These are phyloP conservation scores for sorghum (Sorghum bicolor) DNA, from an alignment of 176 grass and related monocot species.

Conservation along the genomic window Sorghum_bicolor_NCBIv3 NC_012870.2:66971001-66971500, in stretches of 20 bases:
- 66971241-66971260: conserved; percentile 53
- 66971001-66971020: conserved; percentile 88
- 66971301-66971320: conserved; percentile 45
- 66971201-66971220: conserved; percentile 79
- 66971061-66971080: conserved; percentile 60
- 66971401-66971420: conserved; percentile 23
- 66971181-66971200: conserved; percentile 56
- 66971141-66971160: conserved; percentile 66
- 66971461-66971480: conserved; percentile 56
- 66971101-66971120: conserved; percentile 59
- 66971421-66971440: conserved; percentile 36
- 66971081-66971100: conserved; percentile 53
- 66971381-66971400: conserved; percentile 53
- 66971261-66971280: conserved; percentile 43
- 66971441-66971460: conserved; percentile 43
- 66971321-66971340: conserved; percentile 39
- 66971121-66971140: conserved; percentile 54
- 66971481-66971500: conserved; percentile 71
- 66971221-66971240: conserved; percentile 59
- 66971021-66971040: conserved; percentile 81
- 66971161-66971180: conserved; percentile 68
- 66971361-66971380: conserved; percentile 56
- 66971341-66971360: conserved; percentile 59
- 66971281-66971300: conserved; percentile 29
- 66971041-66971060: conserved; percentile 74